Evolutionary conservation across 768 basidiomycete genomes (phyloP).

Genomic region (Rhodosporidiobolus sp.): DNA sequence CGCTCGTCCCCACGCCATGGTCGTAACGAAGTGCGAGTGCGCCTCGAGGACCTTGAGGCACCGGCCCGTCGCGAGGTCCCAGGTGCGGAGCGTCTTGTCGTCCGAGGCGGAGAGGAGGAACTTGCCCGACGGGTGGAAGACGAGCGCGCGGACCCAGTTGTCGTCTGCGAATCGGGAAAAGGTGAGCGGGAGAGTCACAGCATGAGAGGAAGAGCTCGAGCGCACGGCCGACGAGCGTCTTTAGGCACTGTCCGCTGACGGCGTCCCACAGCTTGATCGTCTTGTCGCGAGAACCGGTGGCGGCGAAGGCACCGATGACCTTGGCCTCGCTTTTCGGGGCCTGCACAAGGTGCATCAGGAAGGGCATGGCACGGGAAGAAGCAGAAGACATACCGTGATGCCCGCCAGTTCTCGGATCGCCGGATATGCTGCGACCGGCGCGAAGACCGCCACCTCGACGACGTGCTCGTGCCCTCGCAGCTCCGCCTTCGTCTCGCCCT

Average conservation of each 20-base stretch:
- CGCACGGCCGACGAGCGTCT: constrained; percentile 61
- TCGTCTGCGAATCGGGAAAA: constrained; percentile 54
- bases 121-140: constrained; percentile 87
- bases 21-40: constrained; percentile 59
- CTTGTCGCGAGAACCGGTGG: constrained; percentile 86
- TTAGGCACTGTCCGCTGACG: constrained; percentile 72
- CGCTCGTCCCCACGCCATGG: constrained; percentile 44
- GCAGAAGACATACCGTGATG: constrained; percentile 53
- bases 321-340: constrained; percentile 51
- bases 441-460: constrained; percentile 76
- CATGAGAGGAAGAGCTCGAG: neutral
- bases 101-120: constrained; percentile 86
- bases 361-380: neutral
- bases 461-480: constrained; percentile 84
- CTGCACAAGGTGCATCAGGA: constrained; percentile 44
- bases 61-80: constrained; percentile 81
- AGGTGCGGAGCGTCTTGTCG: constrained; percentile 84
- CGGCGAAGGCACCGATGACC: constrained; percentile 58
- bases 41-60: constrained; percentile 84
- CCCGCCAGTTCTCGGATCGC: constrained; percentile 75
- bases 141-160: constrained; percentile 82
- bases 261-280: constrained; percentile 88
- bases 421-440: constrained; percentile 68
- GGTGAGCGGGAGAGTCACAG: neutral
- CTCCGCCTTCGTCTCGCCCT: constrained; percentile 74